Base-by-base conservation (phyloP, 1,284 basidiomycete genomes). In the Cryptococcus sp. region DNA sequence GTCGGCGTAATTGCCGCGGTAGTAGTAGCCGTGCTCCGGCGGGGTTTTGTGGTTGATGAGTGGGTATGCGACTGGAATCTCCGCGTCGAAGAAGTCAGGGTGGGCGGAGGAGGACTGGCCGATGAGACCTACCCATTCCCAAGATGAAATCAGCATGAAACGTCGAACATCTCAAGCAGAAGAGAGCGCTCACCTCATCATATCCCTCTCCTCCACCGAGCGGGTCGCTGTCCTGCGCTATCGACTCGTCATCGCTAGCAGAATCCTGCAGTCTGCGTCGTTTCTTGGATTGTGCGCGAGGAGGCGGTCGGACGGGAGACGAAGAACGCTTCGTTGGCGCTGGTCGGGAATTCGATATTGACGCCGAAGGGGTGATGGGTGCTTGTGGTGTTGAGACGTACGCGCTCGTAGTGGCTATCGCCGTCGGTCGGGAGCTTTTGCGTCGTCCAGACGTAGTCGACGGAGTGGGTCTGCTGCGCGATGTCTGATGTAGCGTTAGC, bases 201-300 rank as follows among this genome's bases (percentile, higher is more conserved):
- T 47, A 23, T 8, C 25, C 45, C 5, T 48, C 47, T 50, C 52
- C 42, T 31, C 45, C 40, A 20, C 40, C 47, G 27, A 19, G 48
- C 42, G 44, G 44, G 16, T 47, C 23, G 8, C 19, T 45, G 16
- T 41, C 46, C 7, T 54, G 44, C 6, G 42, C 58, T 25, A 51
- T 41, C 5, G 19, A 22, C 6, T 59, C 57, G 1, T 38, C 48
- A 39, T 54, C 55, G 10, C 47, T 47, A 3, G 60, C 38, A 6
- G 60, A 59, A 42, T 61, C 61, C 16, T 58, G 42, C 3, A 66
- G 54, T 40, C 64, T 38, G 23, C 59, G 53, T 13, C 64, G 38
- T 46, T 61, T 61, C 52, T 63, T 63, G 17, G 54, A 47, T 45
- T 57, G 56, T 13, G 53, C 54, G 31, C 61, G 40, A 13, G 25